Evolutionary conservation across 208 protist species (phyloP), one percentile per base, ranked within the genome.

Genomic region (Trypanosoma caninum): DNA sequence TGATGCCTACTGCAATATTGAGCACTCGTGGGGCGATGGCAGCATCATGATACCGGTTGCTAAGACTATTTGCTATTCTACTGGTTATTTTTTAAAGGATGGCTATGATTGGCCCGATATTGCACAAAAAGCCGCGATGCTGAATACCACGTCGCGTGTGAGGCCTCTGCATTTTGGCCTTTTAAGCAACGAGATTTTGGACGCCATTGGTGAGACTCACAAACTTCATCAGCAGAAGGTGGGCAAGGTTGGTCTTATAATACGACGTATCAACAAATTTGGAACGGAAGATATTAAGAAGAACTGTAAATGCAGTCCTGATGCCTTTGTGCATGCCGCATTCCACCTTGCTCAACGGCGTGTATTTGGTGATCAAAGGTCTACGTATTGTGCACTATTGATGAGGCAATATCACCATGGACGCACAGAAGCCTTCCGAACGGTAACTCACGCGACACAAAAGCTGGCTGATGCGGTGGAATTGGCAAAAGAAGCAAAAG

Each of bases 1-100:
- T 42, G 34, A n/a, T 2, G 47, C 35, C 16, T 58, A 55, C 30
- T 69, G 64, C 30, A 69, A 69, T 33, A 62, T 69, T 8, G 64
- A 69, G 37, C 64, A 69, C 27, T 69, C 64, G 16, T 69, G 64
- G 64, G 64, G 64, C 40, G 64, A 69, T 42, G 64, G 64, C 23
- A 55, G 46, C 33, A 51, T 55, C 22, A 60, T 62, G 53, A 38
- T 55, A 23, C 23, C 57, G 22, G 64, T 62, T 44, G 56, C n/a
- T 35, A 50, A 46, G 28, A 38, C 47, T 23, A 57, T 69, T 27
- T 14, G 56, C 30, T 28, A 69, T 23, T 62, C 61, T 18, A 25
- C 27, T 1, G 22, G 22, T 25, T 69, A 53, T 27, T 54, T 60
- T 48, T 30, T 35, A 18, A 40, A 34, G 22, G n/a, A 46, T 35